Conservation (phyloP, 768 basidiomycete genomes). For the Mycena alexandri region DNA sequence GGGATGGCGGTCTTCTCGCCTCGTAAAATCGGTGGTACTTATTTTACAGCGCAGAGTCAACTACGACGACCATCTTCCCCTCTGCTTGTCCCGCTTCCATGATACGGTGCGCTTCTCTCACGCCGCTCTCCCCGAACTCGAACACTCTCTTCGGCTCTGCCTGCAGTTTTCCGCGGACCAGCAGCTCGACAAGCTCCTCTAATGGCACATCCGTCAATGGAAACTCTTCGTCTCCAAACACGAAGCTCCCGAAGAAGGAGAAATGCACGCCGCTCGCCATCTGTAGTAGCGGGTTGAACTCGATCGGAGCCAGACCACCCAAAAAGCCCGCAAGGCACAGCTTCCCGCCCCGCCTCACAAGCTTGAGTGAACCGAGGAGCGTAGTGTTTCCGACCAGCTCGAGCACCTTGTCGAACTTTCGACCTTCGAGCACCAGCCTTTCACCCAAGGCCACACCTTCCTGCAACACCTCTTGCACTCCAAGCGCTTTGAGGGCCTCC, state of each 20-base stretch:
- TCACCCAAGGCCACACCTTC: slow-evolving; percentile 16
- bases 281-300: slow-evolving; percentile 41
- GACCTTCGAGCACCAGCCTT: slow-evolving; percentile 11
- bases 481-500: slow-evolving; percentile 31
- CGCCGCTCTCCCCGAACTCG: slow-evolving; percentile 31
- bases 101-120: slow-evolving; percentile 36
- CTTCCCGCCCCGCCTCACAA: slow-evolving; percentile 33
- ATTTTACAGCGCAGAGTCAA: slow-evolving; percentile 18
- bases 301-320: slow-evolving; percentile 38
- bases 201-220: slow-evolving; percentile 40
- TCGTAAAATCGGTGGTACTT: no score
- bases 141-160: slow-evolving; percentile 36
- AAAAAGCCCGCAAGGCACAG: slow-evolving; percentile 40
- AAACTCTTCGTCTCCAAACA: slow-evolving; percentile 39
- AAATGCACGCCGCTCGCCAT: slow-evolving; percentile 42
- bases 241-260: slow-evolving; percentile 41
- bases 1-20: no score
- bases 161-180: slow-evolving; percentile 34
- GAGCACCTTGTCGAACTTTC: slow-evolving; percentile 39
- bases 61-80: slow-evolving; percentile 40
- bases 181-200: slow-evolving; percentile 26
- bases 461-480: slow-evolving; percentile 35
- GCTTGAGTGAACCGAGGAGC: slow-evolving; percentile 35
- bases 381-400: slow-evolving; percentile 42
- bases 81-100: slow-evolving; percentile 37